A percentile compares a stretch with the other conserved stretches of the same genome.
Conservation (phyloP, 257 asterid genomes). For the Fraxinus americana region DNA sequence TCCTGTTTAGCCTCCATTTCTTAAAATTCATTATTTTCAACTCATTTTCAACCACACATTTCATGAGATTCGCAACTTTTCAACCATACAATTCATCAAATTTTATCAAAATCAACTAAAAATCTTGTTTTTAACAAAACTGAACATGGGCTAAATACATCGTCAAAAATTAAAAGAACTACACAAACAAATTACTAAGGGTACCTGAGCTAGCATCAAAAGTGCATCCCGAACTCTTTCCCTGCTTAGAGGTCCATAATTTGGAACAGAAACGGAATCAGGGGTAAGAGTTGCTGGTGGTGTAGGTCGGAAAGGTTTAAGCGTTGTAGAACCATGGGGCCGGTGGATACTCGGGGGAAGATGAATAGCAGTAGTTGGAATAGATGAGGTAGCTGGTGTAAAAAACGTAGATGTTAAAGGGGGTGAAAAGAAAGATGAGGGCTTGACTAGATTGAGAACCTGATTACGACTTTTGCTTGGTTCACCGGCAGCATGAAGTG, state of each 20-base stretch:
- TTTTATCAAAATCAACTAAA: neutral
- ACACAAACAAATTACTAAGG: neutral
- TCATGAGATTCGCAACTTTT: too few species aligned
- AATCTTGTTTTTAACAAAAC: too few species aligned
- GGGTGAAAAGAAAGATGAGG: conserved; percentile 39
- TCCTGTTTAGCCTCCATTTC: too few species aligned
- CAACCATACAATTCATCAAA: too few species aligned
- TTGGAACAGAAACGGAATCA: conserved; percentile 20
- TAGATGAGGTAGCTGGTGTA: conserved; percentile 30
- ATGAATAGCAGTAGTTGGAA: conserved; percentile 26
- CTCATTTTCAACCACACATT: too few species aligned
- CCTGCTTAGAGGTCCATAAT: conserved; percentile 26
- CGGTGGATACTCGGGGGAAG: conserved; percentile 34
- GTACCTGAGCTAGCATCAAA: conserved; percentile 46
- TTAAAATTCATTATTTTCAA: too few species aligned
- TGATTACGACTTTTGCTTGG: conserved; percentile 16
- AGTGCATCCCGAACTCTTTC: conserved; percentile 44
- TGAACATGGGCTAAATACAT: neutral
- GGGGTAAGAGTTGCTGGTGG: conserved; percentile 34
- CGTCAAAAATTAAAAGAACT: neutral
- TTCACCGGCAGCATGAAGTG: conserved; percentile 26
- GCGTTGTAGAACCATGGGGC: conserved; percentile 33
- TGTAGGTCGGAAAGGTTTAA: conserved; percentile 41
- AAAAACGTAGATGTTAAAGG: conserved; percentile 28
- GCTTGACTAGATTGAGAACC: conserved; percentile 41